These are phyloP conservation scores for Fusarium denticulatum DNA, from an alignment of 2,329 filamentous ascomycete species.

Conservation along the genomic window DNA sequence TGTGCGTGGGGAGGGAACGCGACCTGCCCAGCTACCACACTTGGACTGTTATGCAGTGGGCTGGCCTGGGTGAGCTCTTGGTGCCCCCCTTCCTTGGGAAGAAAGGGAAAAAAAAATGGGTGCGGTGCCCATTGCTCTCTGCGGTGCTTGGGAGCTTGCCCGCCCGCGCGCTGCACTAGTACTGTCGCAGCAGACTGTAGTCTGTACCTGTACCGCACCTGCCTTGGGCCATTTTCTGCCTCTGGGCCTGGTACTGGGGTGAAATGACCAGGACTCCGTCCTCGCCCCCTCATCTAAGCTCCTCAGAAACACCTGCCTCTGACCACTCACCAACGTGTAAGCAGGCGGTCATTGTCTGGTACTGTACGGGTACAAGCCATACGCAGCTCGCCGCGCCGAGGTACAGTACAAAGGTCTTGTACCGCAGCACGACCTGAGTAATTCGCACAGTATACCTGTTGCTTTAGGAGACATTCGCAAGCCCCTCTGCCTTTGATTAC, in stretches of 20 bases:
- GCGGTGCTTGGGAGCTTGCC: constrained; percentile 32
- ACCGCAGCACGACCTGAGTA: constrained; percentile 26
- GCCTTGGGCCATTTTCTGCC: constrained; percentile 26
- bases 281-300: constrained; percentile 39
- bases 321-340: constrained; percentile 39
- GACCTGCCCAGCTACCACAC: constrained; percentile 44
- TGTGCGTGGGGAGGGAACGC: constrained; percentile 55
- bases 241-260: constrained; percentile 28
- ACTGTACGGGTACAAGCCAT: constrained; percentile 53
- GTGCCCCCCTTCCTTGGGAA: constrained; percentile 29
- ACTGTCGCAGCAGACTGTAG: constrained; percentile 34
- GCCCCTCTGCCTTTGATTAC: constrained; percentile 41
- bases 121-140: constrained; percentile 36
- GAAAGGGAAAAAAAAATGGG: constrained; percentile 39
- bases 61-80: constrained; percentile 38
- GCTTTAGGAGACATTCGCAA: constrained; percentile 32
- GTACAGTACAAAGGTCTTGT: constrained; percentile 51
- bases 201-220: constrained; percentile 35
- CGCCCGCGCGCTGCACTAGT: constrained; percentile 32
- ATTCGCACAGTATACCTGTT: constrained; percentile 51
- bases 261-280: constrained; percentile 33
- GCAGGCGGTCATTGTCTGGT: constrained; percentile 44
- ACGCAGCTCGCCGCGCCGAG: constrained; percentile 46
- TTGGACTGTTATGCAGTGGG: constrained; percentile 38
- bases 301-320: constrained; percentile 30